phyloP scores from a whole-genome alignment of 306 rosid species.

The Canavalia gladiata region DNA sequence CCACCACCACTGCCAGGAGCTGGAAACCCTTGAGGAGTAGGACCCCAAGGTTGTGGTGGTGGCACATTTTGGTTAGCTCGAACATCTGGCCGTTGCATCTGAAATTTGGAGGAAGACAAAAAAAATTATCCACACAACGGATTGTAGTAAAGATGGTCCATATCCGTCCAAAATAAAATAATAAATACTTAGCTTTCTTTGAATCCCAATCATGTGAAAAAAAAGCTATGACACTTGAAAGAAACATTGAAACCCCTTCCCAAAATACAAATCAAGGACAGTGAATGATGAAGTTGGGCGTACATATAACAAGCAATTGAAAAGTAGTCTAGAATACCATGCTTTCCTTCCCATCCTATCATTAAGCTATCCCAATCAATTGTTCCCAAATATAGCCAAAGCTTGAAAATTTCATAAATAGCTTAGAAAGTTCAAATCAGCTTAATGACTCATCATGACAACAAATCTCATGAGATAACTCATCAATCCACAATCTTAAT shows the following conservation, averaged over 20 bases:
- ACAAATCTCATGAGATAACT: slow-evolving; percentile 8
- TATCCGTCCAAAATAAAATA: background rate
- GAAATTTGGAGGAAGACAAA: slow-evolving; percentile 26
- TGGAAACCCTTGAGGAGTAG: slow-evolving; percentile 66
- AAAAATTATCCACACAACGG: slow-evolving; percentile 28
- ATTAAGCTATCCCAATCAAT: slow-evolving; percentile 21
- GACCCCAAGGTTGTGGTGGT: slow-evolving; percentile 67
- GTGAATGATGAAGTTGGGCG: background rate
- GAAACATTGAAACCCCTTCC: slow-evolving; percentile 32
- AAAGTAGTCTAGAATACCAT: slow-evolving; percentile 11
- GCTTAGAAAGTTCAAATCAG: slow-evolving; percentile 26
- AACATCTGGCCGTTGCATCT: slow-evolving; percentile 65
- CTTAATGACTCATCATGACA: slow-evolving; percentile 6
- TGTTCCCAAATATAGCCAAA: slow-evolving; percentile 9
- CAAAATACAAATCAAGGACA: slow-evolving; percentile 22
- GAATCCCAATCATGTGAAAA: slow-evolving; percentile 18
- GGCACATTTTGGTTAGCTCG: slow-evolving; percentile 61
- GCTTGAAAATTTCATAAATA: slow-evolving; percentile 22
- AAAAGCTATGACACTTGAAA: background rate
- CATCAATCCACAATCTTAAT: slow-evolving; percentile 7
- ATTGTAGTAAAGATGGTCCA: slow-evolving; percentile 24
- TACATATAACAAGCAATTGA: slow-evolving; percentile 6
- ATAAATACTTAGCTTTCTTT: background rate
- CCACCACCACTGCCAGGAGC: slow-evolving; percentile 54
- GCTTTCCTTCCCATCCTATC: slow-evolving; percentile 27